Evolutionary conservation across 805 yeast genomes (phyloP).

Genomic region (Kuraishia cidri): DNA sequence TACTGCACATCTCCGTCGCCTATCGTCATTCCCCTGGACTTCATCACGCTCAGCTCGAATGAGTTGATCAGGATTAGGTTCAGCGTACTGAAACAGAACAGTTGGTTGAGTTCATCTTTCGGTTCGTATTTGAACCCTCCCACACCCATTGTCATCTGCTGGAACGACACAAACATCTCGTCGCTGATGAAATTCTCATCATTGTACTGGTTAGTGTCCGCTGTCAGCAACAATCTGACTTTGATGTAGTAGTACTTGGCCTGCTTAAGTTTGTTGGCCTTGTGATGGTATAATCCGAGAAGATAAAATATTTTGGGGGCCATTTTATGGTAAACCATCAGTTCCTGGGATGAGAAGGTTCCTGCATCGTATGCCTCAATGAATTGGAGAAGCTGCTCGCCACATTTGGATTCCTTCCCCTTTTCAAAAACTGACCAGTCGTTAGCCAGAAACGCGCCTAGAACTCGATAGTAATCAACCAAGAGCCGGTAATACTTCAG

Average conservation of each 20-base stretch:
- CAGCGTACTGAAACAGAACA: conserved; percentile 13
- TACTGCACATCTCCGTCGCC: no score
- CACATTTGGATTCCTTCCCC: background rate
- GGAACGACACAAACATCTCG: conserved; percentile 9
- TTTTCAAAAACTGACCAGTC: conserved; percentile 11
- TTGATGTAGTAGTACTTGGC: conserved; percentile 30
- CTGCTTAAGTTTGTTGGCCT: conserved; percentile 21
- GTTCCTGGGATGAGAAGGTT: conserved; percentile 27
- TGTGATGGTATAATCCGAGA: conserved; percentile 29
- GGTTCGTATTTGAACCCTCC: conserved; percentile 13
- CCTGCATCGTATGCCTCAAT: conserved; percentile 25
- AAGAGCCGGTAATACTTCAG: conserved; percentile 19
- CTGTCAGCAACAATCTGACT: conserved; percentile 17
- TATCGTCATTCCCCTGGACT: no score
- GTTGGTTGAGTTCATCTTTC: conserved; percentile 11
- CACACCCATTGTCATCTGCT: conserved; percentile 13
- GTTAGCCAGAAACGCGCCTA: conserved; percentile 24
- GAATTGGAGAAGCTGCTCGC: conserved; percentile 16
- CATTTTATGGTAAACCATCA: conserved; percentile 23
- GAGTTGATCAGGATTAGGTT: conserved; percentile 13
- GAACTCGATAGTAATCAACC: conserved; percentile 24
- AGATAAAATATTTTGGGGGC: conserved; percentile 28
- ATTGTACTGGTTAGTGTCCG: conserved; percentile 9
- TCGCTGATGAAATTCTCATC: conserved; percentile 13
- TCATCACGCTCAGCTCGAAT: no score